Percentiles rank a stretch among this genome's conserved stretches.
Conservation (phyloP, 352 stramenopile species). For the Globisporangium barbulae region DNA sequence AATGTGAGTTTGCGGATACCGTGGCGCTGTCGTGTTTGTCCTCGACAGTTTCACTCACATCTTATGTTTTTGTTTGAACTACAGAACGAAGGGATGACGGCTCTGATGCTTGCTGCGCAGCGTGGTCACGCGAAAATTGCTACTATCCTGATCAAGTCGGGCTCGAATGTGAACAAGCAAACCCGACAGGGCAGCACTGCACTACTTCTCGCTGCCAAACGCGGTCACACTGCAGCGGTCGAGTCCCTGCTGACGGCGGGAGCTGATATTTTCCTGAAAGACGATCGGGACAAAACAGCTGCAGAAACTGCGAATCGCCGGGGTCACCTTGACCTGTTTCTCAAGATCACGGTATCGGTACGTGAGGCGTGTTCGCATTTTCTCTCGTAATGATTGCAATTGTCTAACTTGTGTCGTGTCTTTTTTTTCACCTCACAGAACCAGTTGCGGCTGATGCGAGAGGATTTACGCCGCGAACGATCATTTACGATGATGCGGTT, state of each 20-base stretch:
- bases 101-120: conserved; percentile 83
- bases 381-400: background rate
- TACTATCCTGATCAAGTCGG: conserved; percentile 75
- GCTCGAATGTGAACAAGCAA: conserved; percentile 87
- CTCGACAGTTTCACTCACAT: background rate
- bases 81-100: conserved; percentile 86
- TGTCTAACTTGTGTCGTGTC: conserved; percentile 2
- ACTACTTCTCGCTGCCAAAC: conserved; percentile 79
- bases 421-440: conserved; percentile 34
- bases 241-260: conserved; percentile 75
- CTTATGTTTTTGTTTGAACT: no score
- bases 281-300: conserved; percentile 85
- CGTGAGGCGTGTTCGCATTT: conserved; percentile 4
- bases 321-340: conserved; percentile 78
- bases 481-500: conserved; percentile 71
- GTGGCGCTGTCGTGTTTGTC: background rate
- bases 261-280: conserved; percentile 86
- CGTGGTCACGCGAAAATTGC: conserved; percentile 78
- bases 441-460: conserved; percentile 77
- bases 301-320: conserved; percentile 77
- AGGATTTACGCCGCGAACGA: conserved; percentile 62
- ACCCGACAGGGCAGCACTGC: conserved; percentile 84
- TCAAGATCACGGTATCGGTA: conserved; percentile 82
- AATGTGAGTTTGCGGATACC: conserved; percentile 36
- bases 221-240: conserved; percentile 73